phyloP scores from a whole-genome alignment of 2,329 filamentous ascomycete genomes.

The Calycina marina region DNA sequence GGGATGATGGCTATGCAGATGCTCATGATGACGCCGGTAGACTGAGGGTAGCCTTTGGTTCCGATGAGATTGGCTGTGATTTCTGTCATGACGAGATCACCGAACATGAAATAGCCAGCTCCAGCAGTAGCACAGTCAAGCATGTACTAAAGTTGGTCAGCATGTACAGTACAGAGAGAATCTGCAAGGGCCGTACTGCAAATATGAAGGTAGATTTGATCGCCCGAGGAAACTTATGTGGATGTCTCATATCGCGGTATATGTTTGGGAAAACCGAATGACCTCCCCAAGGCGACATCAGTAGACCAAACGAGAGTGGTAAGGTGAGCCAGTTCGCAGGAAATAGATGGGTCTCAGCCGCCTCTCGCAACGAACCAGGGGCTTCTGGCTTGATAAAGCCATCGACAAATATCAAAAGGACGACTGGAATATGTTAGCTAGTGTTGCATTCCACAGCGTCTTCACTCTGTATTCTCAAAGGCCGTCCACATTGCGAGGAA shows the following conservation, averaged over 20 bases:
- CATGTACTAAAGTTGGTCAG: constrained; percentile 38
- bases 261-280: constrained; percentile 66
- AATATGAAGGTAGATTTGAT: constrained; percentile 74
- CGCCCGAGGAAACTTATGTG: constrained; percentile 52
- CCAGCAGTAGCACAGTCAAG: constrained; percentile 73
- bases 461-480: too few relatives aligned
- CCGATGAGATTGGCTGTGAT: constrained; percentile 81
- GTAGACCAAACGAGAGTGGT: constrained; percentile 74
- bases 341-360: constrained; percentile 66
- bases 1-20: constrained; percentile 85
- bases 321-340: constrained; percentile 73
- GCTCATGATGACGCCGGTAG: constrained; percentile 65
- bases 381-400: constrained; percentile 67
- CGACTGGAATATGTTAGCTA: constrained; percentile 44
- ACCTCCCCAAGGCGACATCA: constrained; percentile 71
- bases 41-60: constrained; percentile 57
- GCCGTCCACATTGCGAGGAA: not conserved
- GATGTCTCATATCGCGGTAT: constrained; percentile 62
- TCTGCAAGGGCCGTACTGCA: constrained; percentile 39
- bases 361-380: constrained; percentile 73
- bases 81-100: constrained; percentile 72
- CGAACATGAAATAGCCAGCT: constrained; percentile 86
- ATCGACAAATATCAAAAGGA: constrained; percentile 69
- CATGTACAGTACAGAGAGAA: not conserved
- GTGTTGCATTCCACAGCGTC: constrained; percentile 3